Evolutionary conservation across 2,329 filamentous ascomycete species (phyloP), one percentile per base, ranked within the genome.

Genomic region (Ceratocystis harringtonii): DNA sequence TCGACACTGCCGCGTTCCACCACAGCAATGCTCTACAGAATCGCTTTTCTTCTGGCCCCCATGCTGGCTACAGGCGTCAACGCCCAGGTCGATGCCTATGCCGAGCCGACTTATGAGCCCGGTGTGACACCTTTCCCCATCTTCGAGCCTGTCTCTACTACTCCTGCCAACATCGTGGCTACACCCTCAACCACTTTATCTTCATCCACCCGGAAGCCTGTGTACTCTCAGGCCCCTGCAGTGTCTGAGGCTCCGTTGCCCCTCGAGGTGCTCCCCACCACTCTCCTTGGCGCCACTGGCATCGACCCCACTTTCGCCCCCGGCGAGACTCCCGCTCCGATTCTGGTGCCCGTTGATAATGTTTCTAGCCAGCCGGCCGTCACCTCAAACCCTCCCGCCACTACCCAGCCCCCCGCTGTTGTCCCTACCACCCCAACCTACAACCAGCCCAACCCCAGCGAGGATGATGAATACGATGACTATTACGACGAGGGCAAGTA

Each of bases 91-190:
- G 19, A 58, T 10, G 58, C 28, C 41, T 64, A 62, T 36, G 58
- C 58, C 6, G 66, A 67, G 28, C 66, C 66, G 8, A 36, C 62
- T 28, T 67, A 65, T 19, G 48, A 36, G 2, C 22, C 30, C 6
- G 66, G 66, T 8, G 66, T 55, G 8, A 67, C 66, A 28, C 66
- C 66, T n/a, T 62, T 36, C 2, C 66, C 66, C 55, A 65, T 67
- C 66, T 67, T 67, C 28, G 66, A 67, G 36, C 32, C 43, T 6
- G 62, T 67, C 44, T 36, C 45, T 32, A 36, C 57, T n/a, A 62
- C 58, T 25, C 19, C 48, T 10, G 17, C 64, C 17, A 63, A 32
- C 36, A 28, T 50, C n/a, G n/a, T 44, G n/a, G 44, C 25, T 41
- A 45, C 25, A 6, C 45, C 66, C 17, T 19, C 57, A 17, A 65